Evolutionary conservation across 2,329 filamentous ascomycete species (phyloP), one percentile per base, ranked within the genome.

Genomic region (Talaromyces sp.): DNA sequence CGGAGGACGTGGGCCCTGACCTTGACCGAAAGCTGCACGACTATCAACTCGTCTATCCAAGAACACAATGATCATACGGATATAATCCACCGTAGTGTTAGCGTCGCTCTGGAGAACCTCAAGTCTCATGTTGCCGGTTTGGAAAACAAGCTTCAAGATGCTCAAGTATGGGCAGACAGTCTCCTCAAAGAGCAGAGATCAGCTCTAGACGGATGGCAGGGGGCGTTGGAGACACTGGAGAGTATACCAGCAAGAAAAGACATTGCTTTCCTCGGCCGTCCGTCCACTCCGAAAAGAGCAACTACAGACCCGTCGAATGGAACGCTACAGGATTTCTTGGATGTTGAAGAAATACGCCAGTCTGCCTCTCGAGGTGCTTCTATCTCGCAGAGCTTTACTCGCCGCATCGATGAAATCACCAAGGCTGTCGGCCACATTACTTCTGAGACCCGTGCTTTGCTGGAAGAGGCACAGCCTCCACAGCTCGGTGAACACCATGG

Each of bases 71-170:
- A 76, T 59, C 71, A 73, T 41, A 73, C 70, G 50, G 70, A 70
- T 48, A 67, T 90, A 65, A 89, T 91, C 69, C 80, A 91, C 69
- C 86, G 88, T 63, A 92, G 89, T 61, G 83, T 95, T 54, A 87
- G 91, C 64, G 90, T 94, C 27, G 94, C 93, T 7, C 86, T 96
- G 24, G 87, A 88, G 64, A 99, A 97, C 61, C 71, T 81, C 54
- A 79, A 79, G 62, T 77, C 77, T 27, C 78, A 81, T 62, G 74
- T 81, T 52, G 75, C 72, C 3, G 78, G 66, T 56, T 61, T 81
- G 32, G 75, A 79, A 61, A 71, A 76, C 61, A 73, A 74, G 55
- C 79, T 79, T 60, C 71, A 78, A 58, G 77, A 79, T 61, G 76
- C 77, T 6, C 76, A 77, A 58, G 64, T 69, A 27, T 81, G 79